Percentiles rank a stretch among this genome's conserved stretches.
Conservation (phyloP, 192 early-diverging fungal genomes). For the Helicostylum pulchrum region DNA sequence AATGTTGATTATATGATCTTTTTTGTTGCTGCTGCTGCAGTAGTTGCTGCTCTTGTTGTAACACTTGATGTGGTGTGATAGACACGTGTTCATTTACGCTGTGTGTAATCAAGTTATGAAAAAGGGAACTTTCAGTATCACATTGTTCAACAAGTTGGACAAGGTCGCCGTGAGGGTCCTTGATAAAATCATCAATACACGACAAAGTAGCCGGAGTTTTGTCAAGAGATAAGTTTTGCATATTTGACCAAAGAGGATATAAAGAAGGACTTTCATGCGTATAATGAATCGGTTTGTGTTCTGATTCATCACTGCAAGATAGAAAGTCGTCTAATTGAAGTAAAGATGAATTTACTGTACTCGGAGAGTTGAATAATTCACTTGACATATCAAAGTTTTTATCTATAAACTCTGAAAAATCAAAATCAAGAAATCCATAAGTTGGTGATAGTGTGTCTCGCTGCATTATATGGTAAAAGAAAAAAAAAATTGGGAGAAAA, state of each 20-base stretch:
- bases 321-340: slow-evolving; percentile 7
- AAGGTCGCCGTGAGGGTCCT: slow-evolving; percentile 4
- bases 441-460: not conserved
- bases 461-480: too few relatives aligned
- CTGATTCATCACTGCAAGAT: not conserved
- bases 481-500: too few relatives aligned
- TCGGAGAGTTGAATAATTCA: slow-evolving; percentile 7
- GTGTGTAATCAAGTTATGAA: slow-evolving; percentile 3
- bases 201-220: slow-evolving; percentile 5
- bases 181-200: slow-evolving; percentile 5
- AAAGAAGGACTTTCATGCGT: not conserved
- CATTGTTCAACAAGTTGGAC: slow-evolving; percentile 10
- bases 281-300: too few relatives aligned
- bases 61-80: not conserved
- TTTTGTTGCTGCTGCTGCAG: not conserved
- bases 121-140: not conserved
- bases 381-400: slow-evolving; percentile 9
- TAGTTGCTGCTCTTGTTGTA: not conserved
- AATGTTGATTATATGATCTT: not conserved
- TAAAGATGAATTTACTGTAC: not conserved
- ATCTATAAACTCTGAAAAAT: slow-evolving; percentile 14
- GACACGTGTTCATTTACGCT: not conserved
- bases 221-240: too few relatives aligned
- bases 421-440: slow-evolving; percentile 11
- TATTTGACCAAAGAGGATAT: too few relatives aligned